These are phyloP conservation scores for Plectosphaerella sp. DNA, from an alignment of 2,329 filamentous ascomycete species.

Conservation along the genomic window DNA sequence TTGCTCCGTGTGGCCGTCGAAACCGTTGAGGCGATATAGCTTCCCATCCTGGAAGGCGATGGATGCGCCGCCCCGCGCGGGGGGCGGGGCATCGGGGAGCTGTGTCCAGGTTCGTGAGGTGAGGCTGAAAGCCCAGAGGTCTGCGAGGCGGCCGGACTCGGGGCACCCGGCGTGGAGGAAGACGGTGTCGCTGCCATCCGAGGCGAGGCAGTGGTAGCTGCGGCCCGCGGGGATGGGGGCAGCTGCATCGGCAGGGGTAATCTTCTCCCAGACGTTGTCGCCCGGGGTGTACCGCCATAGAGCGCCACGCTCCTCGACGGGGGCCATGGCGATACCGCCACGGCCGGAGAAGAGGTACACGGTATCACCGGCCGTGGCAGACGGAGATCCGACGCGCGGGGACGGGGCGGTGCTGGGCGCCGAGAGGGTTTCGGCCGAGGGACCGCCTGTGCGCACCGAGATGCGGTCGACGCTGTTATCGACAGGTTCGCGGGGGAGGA, in stretches of 20 bases:
- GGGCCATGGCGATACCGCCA: conserved; percentile 54
- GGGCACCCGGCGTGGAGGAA: conserved; percentile 61
- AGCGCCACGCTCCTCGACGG: conserved; percentile 52
- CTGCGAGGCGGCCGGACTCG: conserved; percentile 46
- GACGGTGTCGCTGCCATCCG: conserved; percentile 34
- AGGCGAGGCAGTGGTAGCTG: conserved; percentile 52
- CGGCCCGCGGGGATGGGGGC: conserved; percentile 37
- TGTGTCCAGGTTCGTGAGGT: conserved; percentile 42
- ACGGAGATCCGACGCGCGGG: conserved; percentile 52
- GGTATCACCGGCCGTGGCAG: conserved; percentile 35
- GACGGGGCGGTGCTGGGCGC: conserved; percentile 29
- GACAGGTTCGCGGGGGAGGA: conserved; percentile 43
- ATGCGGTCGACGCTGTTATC: conserved; percentile 42
- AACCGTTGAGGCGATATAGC: conserved; percentile 60
- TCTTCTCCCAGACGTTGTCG: conserved; percentile 35
- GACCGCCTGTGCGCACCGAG: background rate
- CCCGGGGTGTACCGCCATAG: conserved; percentile 50
- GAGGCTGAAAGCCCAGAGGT: conserved; percentile 58
- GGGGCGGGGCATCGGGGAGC: conserved; percentile 46
- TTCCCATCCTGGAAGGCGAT: conserved; percentile 28
- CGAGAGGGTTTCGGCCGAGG: conserved; percentile 11
- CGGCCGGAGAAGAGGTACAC: conserved; percentile 62
- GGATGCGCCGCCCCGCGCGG: conserved; percentile 49
- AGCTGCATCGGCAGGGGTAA: conserved; percentile 31
- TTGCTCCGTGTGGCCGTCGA: conserved; percentile 55